Evolutionary conservation across 352 stramenopile species (phyloP).

Genomic region (Peronospora belbahrii): DNA sequence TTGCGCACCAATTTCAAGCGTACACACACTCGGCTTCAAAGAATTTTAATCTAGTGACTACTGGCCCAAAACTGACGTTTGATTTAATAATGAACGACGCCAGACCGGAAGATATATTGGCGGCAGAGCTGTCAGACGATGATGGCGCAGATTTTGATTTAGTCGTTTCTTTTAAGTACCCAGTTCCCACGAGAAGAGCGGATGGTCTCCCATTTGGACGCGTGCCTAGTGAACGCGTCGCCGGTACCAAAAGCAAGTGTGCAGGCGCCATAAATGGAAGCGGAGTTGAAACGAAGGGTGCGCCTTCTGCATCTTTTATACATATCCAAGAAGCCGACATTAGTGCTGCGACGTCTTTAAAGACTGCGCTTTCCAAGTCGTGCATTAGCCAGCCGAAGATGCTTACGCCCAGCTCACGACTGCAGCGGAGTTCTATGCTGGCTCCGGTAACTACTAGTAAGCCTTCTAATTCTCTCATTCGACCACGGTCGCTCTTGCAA

Average conservation of each 20-base stretch:
- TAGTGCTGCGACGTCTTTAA: neutral
- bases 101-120: constrained; percentile 27
- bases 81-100: constrained; percentile 31
- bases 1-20: neutral
- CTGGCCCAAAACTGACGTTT: constrained; percentile 11
- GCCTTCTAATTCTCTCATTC: constrained; percentile 6
- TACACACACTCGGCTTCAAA: constrained; percentile 7
- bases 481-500: constrained; percentile 10
- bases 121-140: constrained; percentile 17
- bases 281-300: neutral
- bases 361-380: neutral
- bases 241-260: neutral
- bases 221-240: constrained; percentile 1
- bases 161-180: constrained; percentile 22
- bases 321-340: neutral
- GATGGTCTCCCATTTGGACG: constrained; percentile 1
- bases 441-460: constrained; percentile 5
- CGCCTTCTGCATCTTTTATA: neutral
- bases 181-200: constrained; percentile 9
- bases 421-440: constrained; percentile 7
- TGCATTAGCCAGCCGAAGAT: neutral
- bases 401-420: constrained; percentile 3
- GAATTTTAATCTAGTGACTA: constrained; percentile 2
- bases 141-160: constrained; percentile 28
- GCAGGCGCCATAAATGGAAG: neutral